Base-by-base conservation (phyloP, 345 rosid genomes). In the Pugionium dolabratum region DNA sequence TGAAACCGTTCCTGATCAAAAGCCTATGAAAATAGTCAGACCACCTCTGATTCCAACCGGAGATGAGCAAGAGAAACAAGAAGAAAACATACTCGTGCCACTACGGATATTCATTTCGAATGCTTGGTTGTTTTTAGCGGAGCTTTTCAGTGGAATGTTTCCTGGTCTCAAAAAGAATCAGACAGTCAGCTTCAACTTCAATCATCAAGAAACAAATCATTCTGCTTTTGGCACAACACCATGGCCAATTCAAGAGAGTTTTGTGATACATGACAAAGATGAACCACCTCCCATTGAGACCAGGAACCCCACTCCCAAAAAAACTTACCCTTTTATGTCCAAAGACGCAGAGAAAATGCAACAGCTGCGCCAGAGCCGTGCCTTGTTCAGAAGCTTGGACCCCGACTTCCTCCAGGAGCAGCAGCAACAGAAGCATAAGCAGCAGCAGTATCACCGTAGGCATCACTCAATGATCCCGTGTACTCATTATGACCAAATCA, bases 241-340 rank as follows among this genome's bases (percentile, higher is more conserved):
- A 32, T 93, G 98, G 98, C 96, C 97, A 0, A 74, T 70, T 65
- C 97, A 90, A 78, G 97, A 93, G 57, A 90, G 97, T 79, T 93
- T 77, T 60, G 85, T 85, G 41, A 87, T 93, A 31, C 60, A 34
- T 35, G 50, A 57, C 7, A 90, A 81, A 57, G 98, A 90, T 27
- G 96, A 84, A 72, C 97, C 97, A 25, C 98, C 98, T 57, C 82
- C 94, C 6, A 61, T 81, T 4, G 95, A 89, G 48, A 34, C 90
- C 69, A 77, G 91, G 77, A 79, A 85, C 50, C 85, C 85, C 25
- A 93, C 97, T 10, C 97, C 96, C 0, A 69, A 78, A 64, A 93
- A 93, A 79, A 86, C 82, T 0, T 93, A 93, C 62, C 61, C 98
- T 28, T 93, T 90, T 81, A 90, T 93, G 98, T 86, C 97, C 56